A percentile compares a stretch with the other conserved stretches of the same genome.
Evolutionary conservation across 2,329 filamentous ascomycete species (phyloP).

Genomic region (Coleophoma crateriformis): DNA sequence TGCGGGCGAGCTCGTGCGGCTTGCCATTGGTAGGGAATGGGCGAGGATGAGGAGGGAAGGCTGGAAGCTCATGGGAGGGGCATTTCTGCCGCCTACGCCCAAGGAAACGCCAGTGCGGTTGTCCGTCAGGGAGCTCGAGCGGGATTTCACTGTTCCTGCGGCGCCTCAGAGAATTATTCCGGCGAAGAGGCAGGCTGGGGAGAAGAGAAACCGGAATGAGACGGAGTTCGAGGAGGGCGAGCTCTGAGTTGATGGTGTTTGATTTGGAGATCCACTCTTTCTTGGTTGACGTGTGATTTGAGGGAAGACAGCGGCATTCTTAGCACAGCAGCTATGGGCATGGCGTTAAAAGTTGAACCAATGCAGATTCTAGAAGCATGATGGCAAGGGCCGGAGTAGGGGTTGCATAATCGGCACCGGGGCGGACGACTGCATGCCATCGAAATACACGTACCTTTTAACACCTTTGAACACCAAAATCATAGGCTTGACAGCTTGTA

Average conservation of each 20-base stretch:
- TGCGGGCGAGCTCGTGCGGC: slow-evolving; percentile 77
- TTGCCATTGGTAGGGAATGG: slow-evolving; percentile 68
- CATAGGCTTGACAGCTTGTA: too few species aligned
- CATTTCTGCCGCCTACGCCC: slow-evolving; percentile 19
- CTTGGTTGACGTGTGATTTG: too few species aligned
- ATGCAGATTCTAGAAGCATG: too few species aligned
- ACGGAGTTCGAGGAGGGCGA: slow-evolving; percentile 8
- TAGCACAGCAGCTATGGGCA: too few species aligned
- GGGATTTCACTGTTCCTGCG: not conserved
- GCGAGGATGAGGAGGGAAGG: slow-evolving; percentile 57
- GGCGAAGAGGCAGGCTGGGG: slow-evolving; percentile 3
- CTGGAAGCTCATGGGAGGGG: slow-evolving; percentile 55
- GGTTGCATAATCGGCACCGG: too few species aligned
- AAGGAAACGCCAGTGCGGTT: not conserved
- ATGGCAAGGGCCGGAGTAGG: too few species aligned
- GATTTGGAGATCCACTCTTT: too few species aligned
- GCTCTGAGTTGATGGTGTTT: not conserved
- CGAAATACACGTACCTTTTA: too few species aligned
- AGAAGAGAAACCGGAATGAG: slow-evolving; percentile 7
- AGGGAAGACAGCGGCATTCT: too few species aligned
- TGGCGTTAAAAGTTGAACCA: too few species aligned
- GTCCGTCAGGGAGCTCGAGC: not conserved
- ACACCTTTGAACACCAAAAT: too few species aligned
- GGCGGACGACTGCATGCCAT: too few species aligned
- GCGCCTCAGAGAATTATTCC: not conserved